Conservation (phyloP, 2,329 filamentous ascomycete species). For the Ploettnerulaceae sp. region DNA sequence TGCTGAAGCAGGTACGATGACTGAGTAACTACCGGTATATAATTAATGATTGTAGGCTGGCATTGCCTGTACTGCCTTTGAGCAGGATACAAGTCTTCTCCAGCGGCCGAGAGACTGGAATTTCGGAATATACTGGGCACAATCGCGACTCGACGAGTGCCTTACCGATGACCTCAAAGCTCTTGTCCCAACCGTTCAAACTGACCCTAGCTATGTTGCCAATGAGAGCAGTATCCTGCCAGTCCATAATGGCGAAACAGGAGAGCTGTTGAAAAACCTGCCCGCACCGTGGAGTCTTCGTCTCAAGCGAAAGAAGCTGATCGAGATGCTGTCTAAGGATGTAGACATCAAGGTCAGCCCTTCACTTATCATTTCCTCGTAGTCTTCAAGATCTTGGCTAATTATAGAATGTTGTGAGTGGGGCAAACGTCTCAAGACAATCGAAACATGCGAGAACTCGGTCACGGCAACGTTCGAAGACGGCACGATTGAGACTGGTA, state of each 20-base stretch:
- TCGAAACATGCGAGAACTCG: conserved; percentile 9
- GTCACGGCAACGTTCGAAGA: conserved; percentile 33
- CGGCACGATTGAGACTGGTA: conserved; percentile 34
- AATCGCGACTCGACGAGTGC: conserved; percentile 32
- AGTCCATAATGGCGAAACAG: conserved; percentile 28
- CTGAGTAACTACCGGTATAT: not conserved
- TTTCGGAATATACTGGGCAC: conserved; percentile 35
- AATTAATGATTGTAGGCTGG: conserved; percentile 18
- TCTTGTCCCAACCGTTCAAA: conserved; percentile 27
- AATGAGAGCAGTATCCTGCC: conserved; percentile 25
- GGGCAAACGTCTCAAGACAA: conserved; percentile 21
- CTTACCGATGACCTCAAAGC: conserved; percentile 26
- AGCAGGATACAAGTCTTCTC: conserved; percentile 29
- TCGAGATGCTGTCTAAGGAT: conserved; percentile 28
- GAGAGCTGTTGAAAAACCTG: conserved; percentile 26
- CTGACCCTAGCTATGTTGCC: conserved; percentile 27
- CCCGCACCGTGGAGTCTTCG: conserved; percentile 30
- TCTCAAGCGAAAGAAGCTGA: conserved; percentile 29
- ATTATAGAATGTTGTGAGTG: too few relatives aligned
- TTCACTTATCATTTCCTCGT: not conserved
- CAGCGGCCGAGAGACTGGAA: conserved; percentile 33
- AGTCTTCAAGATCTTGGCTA: not conserved
- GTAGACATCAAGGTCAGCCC: conserved; percentile 30
- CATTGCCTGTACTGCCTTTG: conserved; percentile 32
- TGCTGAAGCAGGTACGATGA: conserved; percentile 18